Conservation (phyloP, 139 green algal species). For the Micractinium conductrix region DNA sequence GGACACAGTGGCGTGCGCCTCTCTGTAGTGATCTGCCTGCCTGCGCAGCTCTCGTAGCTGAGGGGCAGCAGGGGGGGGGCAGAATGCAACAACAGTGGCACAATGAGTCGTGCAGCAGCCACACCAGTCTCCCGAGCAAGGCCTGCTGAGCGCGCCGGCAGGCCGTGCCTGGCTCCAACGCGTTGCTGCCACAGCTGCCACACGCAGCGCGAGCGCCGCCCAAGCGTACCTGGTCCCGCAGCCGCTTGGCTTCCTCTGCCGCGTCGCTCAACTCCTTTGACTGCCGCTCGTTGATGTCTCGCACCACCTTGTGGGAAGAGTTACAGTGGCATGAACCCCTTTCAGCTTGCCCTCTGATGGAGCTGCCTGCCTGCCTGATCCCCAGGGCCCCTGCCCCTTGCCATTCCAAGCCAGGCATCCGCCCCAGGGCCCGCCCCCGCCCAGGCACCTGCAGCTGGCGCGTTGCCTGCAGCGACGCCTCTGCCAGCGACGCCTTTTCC, state of each 20-base stretch:
- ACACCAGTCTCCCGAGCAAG: not conserved
- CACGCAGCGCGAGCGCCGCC: no score
- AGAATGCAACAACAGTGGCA: no score
- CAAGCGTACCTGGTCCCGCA: constrained; percentile 18
- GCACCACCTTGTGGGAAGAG: constrained; percentile 43
- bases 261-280: constrained; percentile 39
- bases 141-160: no score
- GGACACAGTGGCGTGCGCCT: constrained; percentile 28
- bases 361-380: no score
- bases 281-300: constrained; percentile 56
- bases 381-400: no score
- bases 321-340: no score
- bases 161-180: not conserved
- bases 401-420: no score
- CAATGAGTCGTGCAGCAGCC: no score
- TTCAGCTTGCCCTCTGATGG: no score
- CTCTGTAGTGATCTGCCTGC: constrained; percentile 30
- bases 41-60: constrained; percentile 5
- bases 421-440: no score
- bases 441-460: constrained; percentile 48
- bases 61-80: not conserved
- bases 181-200: not conserved
- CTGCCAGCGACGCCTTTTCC: constrained; percentile 49
- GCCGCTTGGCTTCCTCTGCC: not conserved
- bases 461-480: constrained; percentile 53